phyloP scores from a whole-genome alignment of 148 eudicot species.

The Cornus kousa region DNA sequence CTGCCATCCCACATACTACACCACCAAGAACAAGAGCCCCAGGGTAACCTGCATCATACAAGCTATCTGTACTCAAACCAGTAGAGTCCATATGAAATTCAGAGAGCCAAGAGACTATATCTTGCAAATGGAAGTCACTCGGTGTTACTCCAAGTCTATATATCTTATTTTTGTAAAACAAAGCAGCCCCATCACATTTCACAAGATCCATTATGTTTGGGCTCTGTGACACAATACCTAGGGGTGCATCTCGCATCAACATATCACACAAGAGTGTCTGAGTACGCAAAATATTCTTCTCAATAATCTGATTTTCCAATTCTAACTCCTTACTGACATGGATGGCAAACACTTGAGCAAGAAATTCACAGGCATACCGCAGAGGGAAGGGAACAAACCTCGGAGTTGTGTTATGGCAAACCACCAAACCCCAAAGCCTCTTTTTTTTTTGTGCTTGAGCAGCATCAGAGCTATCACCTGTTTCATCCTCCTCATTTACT shows the following conservation, averaged over 20 bases:
- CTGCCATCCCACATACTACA: constrained; percentile 91
- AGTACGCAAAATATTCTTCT: constrained; percentile 83
- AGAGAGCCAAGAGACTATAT: constrained; percentile 70
- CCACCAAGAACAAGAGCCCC: constrained; percentile 74
- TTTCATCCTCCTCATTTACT: constrained; percentile 72
- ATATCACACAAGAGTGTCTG: constrained; percentile 91
- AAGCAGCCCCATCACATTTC: constrained; percentile 91
- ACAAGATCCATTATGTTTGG: constrained; percentile 94
- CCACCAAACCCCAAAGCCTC: constrained; percentile 93
- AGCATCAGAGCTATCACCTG: constrained; percentile 38
- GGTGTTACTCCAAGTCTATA: constrained; percentile 71
- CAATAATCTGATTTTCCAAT: constrained; percentile 71
- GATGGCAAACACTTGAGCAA: constrained; percentile 88
- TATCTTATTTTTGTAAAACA: constrained; percentile 57
- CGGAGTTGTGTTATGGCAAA: constrained; percentile 80
- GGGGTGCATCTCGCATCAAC: constrained; percentile 85
- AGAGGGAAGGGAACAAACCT: constrained; percentile 95
- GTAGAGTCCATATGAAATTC: constrained; percentile 82
- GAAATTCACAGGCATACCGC: constrained; percentile 89
- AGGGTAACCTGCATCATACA: constrained; percentile 86
- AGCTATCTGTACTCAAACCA: constrained; percentile 90
- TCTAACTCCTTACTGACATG: constrained; percentile 86
- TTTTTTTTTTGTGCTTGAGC: constrained; percentile 56
- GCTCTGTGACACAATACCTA: constrained; percentile 73
- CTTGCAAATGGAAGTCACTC: constrained; percentile 57